phyloP scores from a whole-genome alignment of 345 rosid genomes.

The Gossypium ekmanianum region DNA sequence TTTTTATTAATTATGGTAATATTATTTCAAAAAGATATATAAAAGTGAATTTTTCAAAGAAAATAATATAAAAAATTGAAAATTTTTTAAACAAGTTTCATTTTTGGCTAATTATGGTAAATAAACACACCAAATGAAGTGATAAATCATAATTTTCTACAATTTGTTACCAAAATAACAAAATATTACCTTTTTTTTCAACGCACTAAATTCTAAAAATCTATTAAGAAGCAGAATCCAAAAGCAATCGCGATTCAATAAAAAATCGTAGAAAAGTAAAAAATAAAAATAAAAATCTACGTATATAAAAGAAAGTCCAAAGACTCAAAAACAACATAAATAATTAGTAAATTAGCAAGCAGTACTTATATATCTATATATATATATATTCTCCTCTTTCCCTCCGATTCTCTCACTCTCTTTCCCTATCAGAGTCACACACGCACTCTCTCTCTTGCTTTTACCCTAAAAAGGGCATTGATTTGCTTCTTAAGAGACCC shows the following conservation, averaged over 20 bases:
- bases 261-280: background rate
- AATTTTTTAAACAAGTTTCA: no score
- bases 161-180: background rate
- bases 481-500: constrained; percentile 42
- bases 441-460: constrained; percentile 7
- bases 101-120: no score
- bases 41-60: no score
- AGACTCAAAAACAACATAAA: no score
- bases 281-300: background rate
- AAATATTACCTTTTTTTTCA: background rate
- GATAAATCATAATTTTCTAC: no score
- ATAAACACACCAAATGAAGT: no score
- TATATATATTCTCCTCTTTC: no score
- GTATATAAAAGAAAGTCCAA: background rate
- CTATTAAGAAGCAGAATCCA: background rate
- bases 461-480: constrained; percentile 43
- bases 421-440: no score
- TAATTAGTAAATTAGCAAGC: no score
- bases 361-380: no score
- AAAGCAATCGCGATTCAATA: background rate
- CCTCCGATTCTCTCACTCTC: no score
- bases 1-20: background rate
- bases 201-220: background rate
- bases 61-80: no score
- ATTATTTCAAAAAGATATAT: background rate